Base-by-base conservation (phyloP, 73 alveolate genomes). In the Paramecium primaurelia region DNA sequence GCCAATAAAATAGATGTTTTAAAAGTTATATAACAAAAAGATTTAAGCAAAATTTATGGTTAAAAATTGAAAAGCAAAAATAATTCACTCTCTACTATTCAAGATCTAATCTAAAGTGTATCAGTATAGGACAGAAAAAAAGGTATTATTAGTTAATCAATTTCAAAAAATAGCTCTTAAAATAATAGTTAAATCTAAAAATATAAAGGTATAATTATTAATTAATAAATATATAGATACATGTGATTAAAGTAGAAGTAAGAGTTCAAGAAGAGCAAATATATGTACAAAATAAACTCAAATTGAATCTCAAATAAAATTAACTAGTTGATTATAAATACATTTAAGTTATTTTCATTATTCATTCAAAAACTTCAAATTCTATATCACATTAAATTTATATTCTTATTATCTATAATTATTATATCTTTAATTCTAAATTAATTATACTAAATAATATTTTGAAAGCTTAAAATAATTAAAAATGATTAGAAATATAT, bases 101-200 rank as follows among this genome's bases (percentile, higher is more conserved):
- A 75, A 10, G 88, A 75, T 75, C 10, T 75, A 8, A 75, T 42
- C 20, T n/a, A 75, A 36, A 75, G 88, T 64, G 49, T 64, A 28
- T 38, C 68, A 16, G 37, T 75, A 3, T 18, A 75, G 37, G 88
- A 75, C n/a, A 75, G 88, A 75, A 75, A 36, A 25, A 42, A 38
- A 38, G 88, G 88, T 37, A 38, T 75, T 10, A 26, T 75, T n/a
- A 75, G 88, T 16, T 12, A 75, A 75, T 20, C 58, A 32, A 22
- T 75, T 22, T 75, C 88, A n/a, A 75, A 75, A 75, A 75, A 75
- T 75, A 75, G 69, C 11, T 75, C 88, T 22, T 8, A 75, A 36
- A 16, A 75, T 36, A 37, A 75, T 42, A 75, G 88, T 75, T 42
- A 38, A 36, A 36, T 75, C 34, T 38, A 75, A 14, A 36, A 42